Percentiles rank a stretch among this genome's conserved stretches.
Evolutionary conservation across 1,284 basidiomycete genomes (phyloP).

Genomic region (Sporisorium scitamineum): DNA sequence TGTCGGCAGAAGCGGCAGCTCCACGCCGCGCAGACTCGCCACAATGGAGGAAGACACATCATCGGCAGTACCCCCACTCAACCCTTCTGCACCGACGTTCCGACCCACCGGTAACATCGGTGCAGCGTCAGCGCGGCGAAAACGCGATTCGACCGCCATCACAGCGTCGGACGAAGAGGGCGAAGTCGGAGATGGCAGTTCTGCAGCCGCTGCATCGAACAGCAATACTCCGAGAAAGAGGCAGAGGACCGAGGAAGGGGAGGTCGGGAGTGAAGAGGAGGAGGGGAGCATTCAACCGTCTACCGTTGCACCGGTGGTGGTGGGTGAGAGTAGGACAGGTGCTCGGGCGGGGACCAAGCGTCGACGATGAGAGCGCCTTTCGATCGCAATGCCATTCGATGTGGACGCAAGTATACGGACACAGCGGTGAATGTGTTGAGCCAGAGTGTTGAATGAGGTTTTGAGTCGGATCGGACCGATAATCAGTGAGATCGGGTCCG

Average conservation of each 20-base stretch:
- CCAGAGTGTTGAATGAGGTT: too few species aligned
- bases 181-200: slow-evolving; percentile 24
- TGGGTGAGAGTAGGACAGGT: background rate
- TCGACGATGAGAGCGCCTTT: slow-evolving; percentile 9
- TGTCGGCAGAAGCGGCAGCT: slow-evolving; percentile 18
- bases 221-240: slow-evolving; percentile 48
- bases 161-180: slow-evolving; percentile 43
- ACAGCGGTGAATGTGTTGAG: background rate
- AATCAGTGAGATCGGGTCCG: too few species aligned
- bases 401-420: background rate
- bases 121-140: slow-evolving; percentile 12
- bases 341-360: slow-evolving; percentile 24
- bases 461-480: too few species aligned
- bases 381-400: background rate
- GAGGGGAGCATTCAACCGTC: slow-evolving; percentile 41
- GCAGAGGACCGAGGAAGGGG: slow-evolving; percentile 43
- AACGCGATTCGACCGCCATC: slow-evolving; percentile 35
- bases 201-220: slow-evolving; percentile 19
- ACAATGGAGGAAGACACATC: slow-evolving; percentile 1
- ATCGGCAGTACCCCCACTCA: slow-evolving; percentile 4
- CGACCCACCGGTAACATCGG: slow-evolving; percentile 4
- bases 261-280: slow-evolving; percentile 36
- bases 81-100: slow-evolving; percentile 31
- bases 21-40: slow-evolving; percentile 6
- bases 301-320: background rate